Evolutionary conservation across 2,329 filamentous ascomycete genomes (phyloP).

Genomic region (Neofusicoccum parvum): DNA sequence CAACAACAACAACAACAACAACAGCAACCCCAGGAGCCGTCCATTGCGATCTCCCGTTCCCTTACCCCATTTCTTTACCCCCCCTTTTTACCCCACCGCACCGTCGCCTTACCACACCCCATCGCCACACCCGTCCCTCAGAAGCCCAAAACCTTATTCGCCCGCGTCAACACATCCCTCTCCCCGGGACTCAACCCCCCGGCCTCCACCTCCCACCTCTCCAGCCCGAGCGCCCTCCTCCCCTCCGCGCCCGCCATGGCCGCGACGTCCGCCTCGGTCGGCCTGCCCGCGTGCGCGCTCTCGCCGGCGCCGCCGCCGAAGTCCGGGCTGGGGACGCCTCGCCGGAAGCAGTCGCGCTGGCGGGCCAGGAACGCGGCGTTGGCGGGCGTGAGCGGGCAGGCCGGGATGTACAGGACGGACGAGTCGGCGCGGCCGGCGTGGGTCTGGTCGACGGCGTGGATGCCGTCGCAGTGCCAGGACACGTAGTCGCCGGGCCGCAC

Average conservation of each 20-base stretch:
- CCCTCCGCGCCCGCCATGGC: constrained; percentile 49
- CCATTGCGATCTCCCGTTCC: too few relatives aligned
- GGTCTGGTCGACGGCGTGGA: constrained; percentile 81
- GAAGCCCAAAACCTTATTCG: constrained; percentile 16
- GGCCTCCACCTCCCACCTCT: constrained; percentile 45
- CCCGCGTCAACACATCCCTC: neutral
- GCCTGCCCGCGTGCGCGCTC: constrained; percentile 48
- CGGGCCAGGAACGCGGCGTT: constrained; percentile 72
- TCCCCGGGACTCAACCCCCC: neutral
- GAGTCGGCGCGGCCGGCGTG: constrained; percentile 74
- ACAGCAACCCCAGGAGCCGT: too few relatives aligned
- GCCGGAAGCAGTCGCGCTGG: constrained; percentile 71
- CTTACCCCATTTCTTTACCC: too few relatives aligned
- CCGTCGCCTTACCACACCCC: too few relatives aligned
- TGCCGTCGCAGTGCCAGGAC: constrained; percentile 75
- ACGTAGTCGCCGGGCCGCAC: constrained; percentile 76
- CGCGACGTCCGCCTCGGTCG: constrained; percentile 42
- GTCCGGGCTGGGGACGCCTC: constrained; percentile 56
- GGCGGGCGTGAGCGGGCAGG: constrained; percentile 74
- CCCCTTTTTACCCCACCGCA: too few relatives aligned
- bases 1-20: too few relatives aligned
- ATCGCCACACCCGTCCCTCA: too few relatives aligned
- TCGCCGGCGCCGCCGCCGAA: constrained; percentile 67
- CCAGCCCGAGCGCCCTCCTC: constrained; percentile 58
- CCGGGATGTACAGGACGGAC: constrained; percentile 86